Percentiles rank a stretch among this genome's conserved stretches.
Evolutionary conservation across 2,329 filamentous ascomycete species (phyloP).

Genomic region (Tolypocladium capitatum): DNA sequence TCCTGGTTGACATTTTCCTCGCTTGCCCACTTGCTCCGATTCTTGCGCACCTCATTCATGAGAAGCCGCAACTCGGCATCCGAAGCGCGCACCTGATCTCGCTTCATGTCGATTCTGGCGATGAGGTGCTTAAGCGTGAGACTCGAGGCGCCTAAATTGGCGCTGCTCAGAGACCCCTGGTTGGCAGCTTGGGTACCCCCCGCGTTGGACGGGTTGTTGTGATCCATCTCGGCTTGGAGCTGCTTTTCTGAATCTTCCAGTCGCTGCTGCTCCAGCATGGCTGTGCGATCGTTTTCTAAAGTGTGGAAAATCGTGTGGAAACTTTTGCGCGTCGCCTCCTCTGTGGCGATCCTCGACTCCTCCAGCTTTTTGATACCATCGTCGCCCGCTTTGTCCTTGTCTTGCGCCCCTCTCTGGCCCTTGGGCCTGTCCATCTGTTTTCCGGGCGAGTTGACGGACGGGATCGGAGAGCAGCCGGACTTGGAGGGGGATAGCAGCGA

Average conservation of each 20-base stretch:
- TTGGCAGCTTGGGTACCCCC: conserved; percentile 43
- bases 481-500: conserved; percentile 55
- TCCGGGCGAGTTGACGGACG: conserved; percentile 47
- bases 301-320: conserved; percentile 94
- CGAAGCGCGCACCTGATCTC: conserved; percentile 77
- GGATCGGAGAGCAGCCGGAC: conserved; percentile 53
- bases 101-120: conserved; percentile 84
- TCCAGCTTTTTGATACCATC: conserved; percentile 89
- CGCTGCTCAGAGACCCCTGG: conserved; percentile 81
- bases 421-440: conserved; percentile 42
- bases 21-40: conserved; percentile 96
- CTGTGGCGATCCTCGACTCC: conserved; percentile 79
- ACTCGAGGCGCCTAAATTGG: conserved; percentile 90
- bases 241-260: conserved; percentile 93
- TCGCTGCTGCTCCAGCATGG: conserved; percentile 95
- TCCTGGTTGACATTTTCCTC: conserved; percentile 97
- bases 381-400: conserved; percentile 59
- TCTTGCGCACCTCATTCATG: conserved; percentile 96
- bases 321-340: conserved; percentile 76
- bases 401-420: conserved; percentile 30
- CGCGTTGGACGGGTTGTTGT: conserved; percentile 39
- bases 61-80: conserved; percentile 84
- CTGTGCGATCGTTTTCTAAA: conserved; percentile 84
- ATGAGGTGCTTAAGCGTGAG: conserved; percentile 95
- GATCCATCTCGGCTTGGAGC: conserved; percentile 87